Percentiles rank a stretch among this genome's conserved stretches.
Evolutionary conservation across 2,329 filamentous ascomycete genomes (phyloP).

Genomic region (Aspergillus pseudoviridinutans): DNA sequence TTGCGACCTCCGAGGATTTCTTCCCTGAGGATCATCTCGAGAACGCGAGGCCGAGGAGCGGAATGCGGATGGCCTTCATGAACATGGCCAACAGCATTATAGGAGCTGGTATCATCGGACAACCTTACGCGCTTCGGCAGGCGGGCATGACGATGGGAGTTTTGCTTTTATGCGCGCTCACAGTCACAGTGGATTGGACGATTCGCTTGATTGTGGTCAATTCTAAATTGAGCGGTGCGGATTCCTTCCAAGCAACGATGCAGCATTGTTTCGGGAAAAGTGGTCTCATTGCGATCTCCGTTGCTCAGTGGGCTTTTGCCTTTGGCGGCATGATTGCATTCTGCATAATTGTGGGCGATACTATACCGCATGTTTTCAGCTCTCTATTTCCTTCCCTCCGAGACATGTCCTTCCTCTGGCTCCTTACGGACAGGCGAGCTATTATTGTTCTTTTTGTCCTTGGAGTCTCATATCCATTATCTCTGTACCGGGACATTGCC

Average conservation of each 20-base stretch:
- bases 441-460: slow-evolving; percentile 86
- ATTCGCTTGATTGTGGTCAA: slow-evolving; percentile 96
- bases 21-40: slow-evolving; percentile 57
- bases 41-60: slow-evolving; percentile 72
- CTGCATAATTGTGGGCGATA: slow-evolving; percentile 94
- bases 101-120: slow-evolving; percentile 68
- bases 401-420: slow-evolving; percentile 70
- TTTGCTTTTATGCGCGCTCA: slow-evolving; percentile 72
- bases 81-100: slow-evolving; percentile 99
- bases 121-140: slow-evolving; percentile 94
- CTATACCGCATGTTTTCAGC: slow-evolving; percentile 82
- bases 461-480: slow-evolving; percentile 83
- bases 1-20: slow-evolving; percentile 60
- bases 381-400: slow-evolving; percentile 75
- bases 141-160: slow-evolving; percentile 81
- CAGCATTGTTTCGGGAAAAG: slow-evolving; percentile 89
- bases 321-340: slow-evolving; percentile 99
- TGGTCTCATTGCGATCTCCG: slow-evolving; percentile 80
- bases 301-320: slow-evolving; percentile 97
- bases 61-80: slow-evolving; percentile 87
- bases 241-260: slow-evolving; percentile 93
- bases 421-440: slow-evolving; percentile 74
- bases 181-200: slow-evolving; percentile 90
- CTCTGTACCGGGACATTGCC: slow-evolving; percentile 91
- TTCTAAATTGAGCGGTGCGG: slow-evolving; percentile 89